These are phyloP conservation scores for Syncephalastrum monosporum DNA, from an alignment of 371 early-diverging fungal genomes.

Conservation along the genomic window DNA sequence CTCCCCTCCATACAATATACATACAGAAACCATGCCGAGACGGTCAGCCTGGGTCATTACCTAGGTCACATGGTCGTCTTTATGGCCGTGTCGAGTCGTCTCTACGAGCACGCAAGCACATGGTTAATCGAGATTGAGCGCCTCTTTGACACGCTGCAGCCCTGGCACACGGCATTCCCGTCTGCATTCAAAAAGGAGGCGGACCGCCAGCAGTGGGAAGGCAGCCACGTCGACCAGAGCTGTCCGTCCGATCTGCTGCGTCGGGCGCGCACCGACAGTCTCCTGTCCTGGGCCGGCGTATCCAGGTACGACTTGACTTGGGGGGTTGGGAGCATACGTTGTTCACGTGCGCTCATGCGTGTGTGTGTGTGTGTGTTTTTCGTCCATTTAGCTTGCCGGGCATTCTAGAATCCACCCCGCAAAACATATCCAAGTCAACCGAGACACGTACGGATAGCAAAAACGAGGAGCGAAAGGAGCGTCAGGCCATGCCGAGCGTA, in stretches of 20 bases:
- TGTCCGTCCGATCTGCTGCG: conserved; percentile 2
- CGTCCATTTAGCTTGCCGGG: conserved; percentile 9
- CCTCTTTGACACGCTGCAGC: conserved; percentile 31
- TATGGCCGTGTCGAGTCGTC: conserved; percentile 37
- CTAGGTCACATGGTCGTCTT: conserved; percentile 31
- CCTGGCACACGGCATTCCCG: conserved; percentile 35
- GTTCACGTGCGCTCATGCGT: conserved; percentile 3
- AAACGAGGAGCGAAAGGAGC: background rate
- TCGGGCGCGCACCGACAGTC: background rate
- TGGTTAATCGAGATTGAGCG: conserved; percentile 34
- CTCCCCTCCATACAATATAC: conserved; percentile 6
- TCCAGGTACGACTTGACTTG: conserved; percentile 1
- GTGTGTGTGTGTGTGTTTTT: background rate
- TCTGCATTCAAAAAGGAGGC: conserved; percentile 24
- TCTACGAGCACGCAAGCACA: conserved; percentile 24
- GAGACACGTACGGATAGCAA: background rate
- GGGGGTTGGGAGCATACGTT: conserved; percentile 2
- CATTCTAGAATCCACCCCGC: background rate
- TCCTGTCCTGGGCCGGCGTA: no score
- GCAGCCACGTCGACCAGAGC: conserved; percentile 1
- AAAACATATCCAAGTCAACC: background rate
- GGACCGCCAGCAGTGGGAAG: conserved; percentile 11
- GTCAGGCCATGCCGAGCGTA: background rate
- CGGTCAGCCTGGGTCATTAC: conserved; percentile 38
- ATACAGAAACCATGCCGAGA: conserved; percentile 24